These are phyloP conservation scores for Anastatica hierochuntica DNA, from an alignment of 345 rosid genomes.

Conservation along the genomic window DNA sequence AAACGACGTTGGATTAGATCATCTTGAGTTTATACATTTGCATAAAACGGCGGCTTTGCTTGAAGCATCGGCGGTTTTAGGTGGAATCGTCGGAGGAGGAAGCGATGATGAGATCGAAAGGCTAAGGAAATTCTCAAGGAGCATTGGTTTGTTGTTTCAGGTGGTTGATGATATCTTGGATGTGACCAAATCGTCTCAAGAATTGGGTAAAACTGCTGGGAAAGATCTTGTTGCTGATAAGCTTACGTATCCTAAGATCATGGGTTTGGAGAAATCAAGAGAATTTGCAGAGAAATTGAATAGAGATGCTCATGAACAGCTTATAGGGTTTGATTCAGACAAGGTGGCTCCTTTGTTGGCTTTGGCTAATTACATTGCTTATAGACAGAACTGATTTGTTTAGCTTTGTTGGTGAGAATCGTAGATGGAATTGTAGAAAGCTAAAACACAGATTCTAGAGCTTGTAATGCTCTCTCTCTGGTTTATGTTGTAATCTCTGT, in stretches of 20 bases:
- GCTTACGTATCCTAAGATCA: slow-evolving; percentile 65
- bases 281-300: slow-evolving; percentile 64
- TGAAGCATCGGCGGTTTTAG: slow-evolving; percentile 69
- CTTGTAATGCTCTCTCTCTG: too few species aligned
- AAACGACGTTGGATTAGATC: slow-evolving; percentile 49
- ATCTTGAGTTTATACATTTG: slow-evolving; percentile 71
- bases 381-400: not conserved
- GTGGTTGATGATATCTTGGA: slow-evolving; percentile 97
- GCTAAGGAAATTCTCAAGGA: slow-evolving; percentile 60
- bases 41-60: slow-evolving; percentile 84
- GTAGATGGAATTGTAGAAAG: not conserved
- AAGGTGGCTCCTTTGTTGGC: slow-evolving; percentile 37
- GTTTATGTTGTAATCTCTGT: too few species aligned
- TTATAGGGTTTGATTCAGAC: slow-evolving; percentile 47
- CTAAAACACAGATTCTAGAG: too few species aligned
- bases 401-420: not conserved
- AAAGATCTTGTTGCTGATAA: slow-evolving; percentile 88
- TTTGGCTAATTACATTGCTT: not conserved
- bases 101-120: slow-evolving; percentile 56
- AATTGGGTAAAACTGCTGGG: slow-evolving; percentile 90
- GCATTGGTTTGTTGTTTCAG: slow-evolving; percentile 75
- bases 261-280: slow-evolving; percentile 71
- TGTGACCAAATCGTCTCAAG: slow-evolving; percentile 68
- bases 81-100: slow-evolving; percentile 80
- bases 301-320: slow-evolving; percentile 53